These are phyloP conservation scores for Fraxinus anomala DNA, from an alignment of 257 asterid genomes.

Conservation along the genomic window DNA sequence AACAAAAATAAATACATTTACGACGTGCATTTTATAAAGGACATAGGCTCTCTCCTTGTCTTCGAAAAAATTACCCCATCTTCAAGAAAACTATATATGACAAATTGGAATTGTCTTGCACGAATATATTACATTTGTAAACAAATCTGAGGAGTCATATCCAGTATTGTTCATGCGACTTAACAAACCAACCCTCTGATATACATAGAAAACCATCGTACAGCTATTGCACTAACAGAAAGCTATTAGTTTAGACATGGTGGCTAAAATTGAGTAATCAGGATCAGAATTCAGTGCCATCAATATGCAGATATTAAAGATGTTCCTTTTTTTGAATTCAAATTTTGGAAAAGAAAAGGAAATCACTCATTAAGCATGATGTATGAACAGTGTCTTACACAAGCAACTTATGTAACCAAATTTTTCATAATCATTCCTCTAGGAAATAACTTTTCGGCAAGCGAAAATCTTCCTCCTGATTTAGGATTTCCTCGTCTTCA, in stretches of 20 bases:
- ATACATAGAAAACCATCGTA: neutral
- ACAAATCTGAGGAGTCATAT: too few relatives aligned
- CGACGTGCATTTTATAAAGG: too few relatives aligned
- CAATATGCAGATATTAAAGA: neutral
- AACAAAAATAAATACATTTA: too few relatives aligned
- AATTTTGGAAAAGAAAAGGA: too few relatives aligned
- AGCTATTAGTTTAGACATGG: neutral
- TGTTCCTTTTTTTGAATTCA: neutral
- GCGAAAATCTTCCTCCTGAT: conserved; percentile 78
- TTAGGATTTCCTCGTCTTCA: conserved; percentile 66
- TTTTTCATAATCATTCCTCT: conserved; percentile 51
- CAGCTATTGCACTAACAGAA: neutral
- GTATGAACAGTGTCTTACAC: conserved; percentile 9
- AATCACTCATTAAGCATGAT: neutral
- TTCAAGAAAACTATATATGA: too few relatives aligned
- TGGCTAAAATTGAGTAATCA: neutral
- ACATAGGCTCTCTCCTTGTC: too few relatives aligned
- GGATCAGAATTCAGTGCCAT: neutral
- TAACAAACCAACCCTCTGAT: neutral
- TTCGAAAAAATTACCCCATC: too few relatives aligned
- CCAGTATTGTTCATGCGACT: too few relatives aligned
- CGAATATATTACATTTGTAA: too few relatives aligned
- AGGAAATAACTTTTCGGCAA: conserved; percentile 72
- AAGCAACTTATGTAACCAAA: conserved; percentile 14
- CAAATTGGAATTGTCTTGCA: too few relatives aligned